Evolutionary conservation across 148 eudicot species (phyloP), one percentile per base, ranked within the genome.

Genomic region (Salicornia ramosissima): DNA sequence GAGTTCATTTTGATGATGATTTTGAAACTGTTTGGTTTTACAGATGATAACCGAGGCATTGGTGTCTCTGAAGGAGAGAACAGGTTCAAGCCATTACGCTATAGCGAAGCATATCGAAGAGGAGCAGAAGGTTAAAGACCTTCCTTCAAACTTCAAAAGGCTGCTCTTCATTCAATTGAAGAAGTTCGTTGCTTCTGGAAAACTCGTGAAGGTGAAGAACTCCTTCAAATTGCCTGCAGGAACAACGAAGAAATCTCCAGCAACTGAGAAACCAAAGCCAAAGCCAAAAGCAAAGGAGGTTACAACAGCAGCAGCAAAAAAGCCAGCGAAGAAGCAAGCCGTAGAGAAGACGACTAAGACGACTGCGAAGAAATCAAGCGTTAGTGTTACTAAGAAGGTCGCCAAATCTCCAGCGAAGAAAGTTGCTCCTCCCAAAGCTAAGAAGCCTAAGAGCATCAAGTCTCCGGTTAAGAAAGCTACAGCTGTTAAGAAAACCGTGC

Each of bases 31-130:
- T 39, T 39, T 4, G 4, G 4, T 29, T 22, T 34, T 39, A 8
- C 69, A 91, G 97, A 91, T 91, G 97, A 80, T 91, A 29, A 78
- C 79, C 22, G 89, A 86, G 7, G 97, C 97, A 13, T 66, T 91
- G 46, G 47, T 70, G 8, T n/a, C 95, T 5, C 61, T 91, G 64
- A 91, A 91, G 76, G 97, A 91, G 74, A 72, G 86, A 73, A 83
- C 90, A 1, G 97, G 97, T 10, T 91, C 97, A 33, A 91, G 97
- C 68, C 87, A 78, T 56, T 67, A 82, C 50, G 95, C 97, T 12
- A 87, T 91, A n/a, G 80, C 86, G 1, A 91, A 91, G 74, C 86
- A 83, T 78, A 89, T 89, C 0, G 97, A 89, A 49, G 90, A 89
- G 45, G 79, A 89, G 9, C 96, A 92, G 64, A 89, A 89, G 70